These are phyloP conservation scores for Arthrobotrys sphaeroides DNA, from an alignment of 2,329 filamentous ascomycete genomes.

Conservation along the genomic window DNA sequence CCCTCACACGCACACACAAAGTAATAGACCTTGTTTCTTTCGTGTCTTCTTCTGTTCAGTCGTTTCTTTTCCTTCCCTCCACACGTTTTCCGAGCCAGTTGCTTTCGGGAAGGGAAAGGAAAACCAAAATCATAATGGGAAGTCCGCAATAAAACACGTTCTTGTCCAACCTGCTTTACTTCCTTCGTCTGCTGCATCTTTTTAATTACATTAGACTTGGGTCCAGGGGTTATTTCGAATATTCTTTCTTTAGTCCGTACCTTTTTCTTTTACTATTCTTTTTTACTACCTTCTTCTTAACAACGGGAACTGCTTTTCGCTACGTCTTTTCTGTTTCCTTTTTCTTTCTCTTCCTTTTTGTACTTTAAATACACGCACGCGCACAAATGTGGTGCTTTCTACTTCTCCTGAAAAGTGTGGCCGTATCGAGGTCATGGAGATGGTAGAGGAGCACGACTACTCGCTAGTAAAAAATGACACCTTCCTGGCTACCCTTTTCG, in stretches of 20 bases:
- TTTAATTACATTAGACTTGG: slow-evolving; percentile 50
- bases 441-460: background rate
- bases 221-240: slow-evolving; percentile 38
- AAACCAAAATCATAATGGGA: slow-evolving; percentile 45
- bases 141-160: slow-evolving; percentile 43
- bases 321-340: slow-evolving; percentile 32
- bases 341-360: slow-evolving; percentile 23
- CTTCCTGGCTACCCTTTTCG: background rate
- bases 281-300: slow-evolving; percentile 40
- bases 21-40: slow-evolving; percentile 55
- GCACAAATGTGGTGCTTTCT: background rate
- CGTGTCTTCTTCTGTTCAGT: slow-evolving; percentile 38
- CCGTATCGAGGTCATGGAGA: background rate
- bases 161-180: slow-evolving; percentile 4
- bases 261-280: slow-evolving; percentile 29
- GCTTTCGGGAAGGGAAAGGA: background rate
- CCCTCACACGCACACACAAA: slow-evolving; percentile 53
- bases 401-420: background rate
- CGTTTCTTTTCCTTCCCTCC: background rate
- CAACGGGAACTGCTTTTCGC: slow-evolving; percentile 18
- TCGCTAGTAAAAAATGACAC: background rate
- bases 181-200: slow-evolving; percentile 15
- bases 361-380: slow-evolving; percentile 6
- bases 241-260: background rate
- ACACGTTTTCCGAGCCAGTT: background rate